Evolutionary conservation across 768 basidiomycete species (phyloP), one percentile per base, ranked within the genome.

Genomic region (Boletellus sp.): DNA sequence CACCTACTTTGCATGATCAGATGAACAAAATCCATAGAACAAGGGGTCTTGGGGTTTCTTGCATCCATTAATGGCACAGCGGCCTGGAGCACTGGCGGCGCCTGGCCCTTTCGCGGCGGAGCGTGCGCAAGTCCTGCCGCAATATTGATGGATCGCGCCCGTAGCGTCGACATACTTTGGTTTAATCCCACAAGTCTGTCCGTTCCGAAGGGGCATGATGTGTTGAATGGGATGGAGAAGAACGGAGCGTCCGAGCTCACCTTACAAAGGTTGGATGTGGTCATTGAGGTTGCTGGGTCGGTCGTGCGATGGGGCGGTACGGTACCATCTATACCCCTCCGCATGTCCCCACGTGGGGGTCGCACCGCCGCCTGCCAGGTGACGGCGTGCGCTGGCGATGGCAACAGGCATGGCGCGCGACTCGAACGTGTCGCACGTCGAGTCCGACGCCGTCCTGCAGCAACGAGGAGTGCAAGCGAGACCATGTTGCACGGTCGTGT

Each of bases 121-220:
- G 40, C 79, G 72, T 47, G 83, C 83, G 60, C 83, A 84, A 43
- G 76, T 80, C 55, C 74, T 79, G 56, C 83, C 74, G 58, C 83
- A 84, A 61, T 78, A 85, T 28, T 77, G 73, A 57, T 84, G 81
- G 53, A 73, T 73, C 53, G 72, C 65, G 16, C 83, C 83, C 52
- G 77, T 74, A n/a, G 60, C 28, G 56, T 83, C 83, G n/a, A 80
- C 65, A 61, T 76, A 84, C 70, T 80, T 84, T 13, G 81, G 80
- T 62, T 75, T 82, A 51, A 71, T 71, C 13, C 78, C 76, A 65
- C 83, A 85, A 50, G 74, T 74, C 83, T 84, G 54, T 28, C 2
- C 47, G 45, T 52, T 34, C 43, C 57, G 49, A 47, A 35, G 16
- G 20, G 34, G 41, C 28, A 15, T 32, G 37, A 47, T 9, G 45